Evolutionary conservation across 164 flowering plant species (phyloP), one percentile per base, ranked within the genome.

Genomic region (Amborella trichopoda): DNA sequence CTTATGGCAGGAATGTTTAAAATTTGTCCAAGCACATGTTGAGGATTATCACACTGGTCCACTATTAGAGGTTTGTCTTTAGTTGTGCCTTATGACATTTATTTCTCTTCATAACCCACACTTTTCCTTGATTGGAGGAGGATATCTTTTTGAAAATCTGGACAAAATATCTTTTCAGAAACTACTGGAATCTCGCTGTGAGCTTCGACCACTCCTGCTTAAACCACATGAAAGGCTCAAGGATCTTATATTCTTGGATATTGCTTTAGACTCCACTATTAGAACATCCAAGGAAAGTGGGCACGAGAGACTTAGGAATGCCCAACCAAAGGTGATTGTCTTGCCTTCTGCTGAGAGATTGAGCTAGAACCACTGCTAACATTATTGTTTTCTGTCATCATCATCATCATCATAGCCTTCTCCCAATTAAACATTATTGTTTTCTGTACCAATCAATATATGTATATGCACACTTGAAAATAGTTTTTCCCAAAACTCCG

Each of bases 241-340:
- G 52, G 67, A 63, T 46, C 32, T 63, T 27, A 46, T 63, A 14
- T 63, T 63, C 30, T 59, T 63, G 17, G 67, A 63, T 45, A 48
- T 63, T 58, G 58, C 67, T 33, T 53, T 63, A 48, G 62, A 57
- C 48, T 63, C 62, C 16, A 32, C 67, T 58, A 48, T 63, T 24
- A 63, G 49, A 44, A 63, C 63, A 10, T 50, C 62, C 44, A 53
- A 53, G 55, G 67, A 58, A 57, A 53, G 59, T 34, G 51, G 62
- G 39, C 40, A 56, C 28, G 37, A 53, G 54, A 59, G 49, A 25
- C 51, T 63, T 20, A 28, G 36, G 4, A 43, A 49, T 49, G 46
- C 58, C 3, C 33, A 44, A 17, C 30, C 52, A 26, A 58, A 52
- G 48, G 67, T 58, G n/a, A 40, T 28, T 40, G 18, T 9, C 19